phyloP scores from a whole-genome alignment of 768 basidiomycete genomes.

The Tulasnella sp. region DNA sequence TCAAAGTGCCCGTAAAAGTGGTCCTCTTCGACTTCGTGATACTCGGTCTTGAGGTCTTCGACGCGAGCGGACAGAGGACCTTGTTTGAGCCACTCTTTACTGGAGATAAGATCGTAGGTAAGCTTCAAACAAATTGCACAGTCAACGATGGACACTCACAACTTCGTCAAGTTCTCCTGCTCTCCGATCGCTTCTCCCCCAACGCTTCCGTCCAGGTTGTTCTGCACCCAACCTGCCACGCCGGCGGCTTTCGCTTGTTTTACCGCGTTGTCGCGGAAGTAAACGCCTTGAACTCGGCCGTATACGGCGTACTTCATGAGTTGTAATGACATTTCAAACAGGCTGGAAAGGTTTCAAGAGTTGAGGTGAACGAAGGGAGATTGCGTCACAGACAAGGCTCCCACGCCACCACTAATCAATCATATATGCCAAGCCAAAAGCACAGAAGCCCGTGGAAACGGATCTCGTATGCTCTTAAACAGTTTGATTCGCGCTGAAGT shows the following conservation, averaged over 20 bases:
- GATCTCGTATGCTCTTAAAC: no score
- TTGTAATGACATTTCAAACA: constrained; percentile 2
- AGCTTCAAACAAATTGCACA: neutral
- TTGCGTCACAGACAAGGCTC: no score
- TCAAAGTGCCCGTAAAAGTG: neutral
- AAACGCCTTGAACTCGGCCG: constrained; percentile 7
- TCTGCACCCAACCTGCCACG: neutral
- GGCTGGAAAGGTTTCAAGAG: no score
- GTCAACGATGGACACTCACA: neutral
- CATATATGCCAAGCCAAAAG: no score
- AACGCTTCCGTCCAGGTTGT: constrained; percentile 3
- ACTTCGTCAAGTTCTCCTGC: neutral
- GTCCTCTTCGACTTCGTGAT: neutral
- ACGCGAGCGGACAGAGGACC: neutral
- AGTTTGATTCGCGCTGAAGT: no score
- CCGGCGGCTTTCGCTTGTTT: neutral
- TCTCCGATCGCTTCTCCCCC: constrained; percentile 7
- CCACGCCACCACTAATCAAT: no score
- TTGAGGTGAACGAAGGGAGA: no score
- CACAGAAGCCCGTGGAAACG: no score
- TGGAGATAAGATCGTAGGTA: neutral
- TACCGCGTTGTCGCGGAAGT: neutral
- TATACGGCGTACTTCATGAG: constrained; percentile 3
- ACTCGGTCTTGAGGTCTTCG: neutral
- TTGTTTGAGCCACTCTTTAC: neutral